These are phyloP conservation scores for Penicillium egyptiacum DNA, from an alignment of 495 filamentous ascomycete species.

Conservation along the genomic window DNA sequence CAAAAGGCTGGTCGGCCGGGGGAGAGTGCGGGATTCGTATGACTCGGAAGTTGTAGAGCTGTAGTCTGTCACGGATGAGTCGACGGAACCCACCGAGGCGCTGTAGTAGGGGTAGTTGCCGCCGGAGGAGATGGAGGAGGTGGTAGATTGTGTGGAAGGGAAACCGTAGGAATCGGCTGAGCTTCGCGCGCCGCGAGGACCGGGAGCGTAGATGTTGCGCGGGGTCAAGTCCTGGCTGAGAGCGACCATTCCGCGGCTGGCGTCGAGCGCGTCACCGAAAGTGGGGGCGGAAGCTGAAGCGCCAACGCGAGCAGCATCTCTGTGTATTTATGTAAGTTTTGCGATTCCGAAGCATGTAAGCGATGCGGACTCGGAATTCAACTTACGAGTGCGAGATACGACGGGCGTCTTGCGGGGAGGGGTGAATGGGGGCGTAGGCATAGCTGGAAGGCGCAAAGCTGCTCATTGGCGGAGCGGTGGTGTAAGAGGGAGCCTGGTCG, in stretches of 20 bases:
- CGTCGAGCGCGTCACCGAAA: slow-evolving; percentile 75
- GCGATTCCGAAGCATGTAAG: background rate
- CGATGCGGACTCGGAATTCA: slow-evolving; percentile 21
- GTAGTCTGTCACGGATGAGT: slow-evolving; percentile 94
- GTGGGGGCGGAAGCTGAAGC: slow-evolving; percentile 39
- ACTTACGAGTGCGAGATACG: slow-evolving; percentile 91
- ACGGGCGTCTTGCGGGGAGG: slow-evolving; percentile 61
- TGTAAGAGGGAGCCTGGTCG: slow-evolving; percentile 61
- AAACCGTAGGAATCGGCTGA: slow-evolving; percentile 94
- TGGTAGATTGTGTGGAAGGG: slow-evolving; percentile 85
- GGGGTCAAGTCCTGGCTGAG: slow-evolving; percentile 86
- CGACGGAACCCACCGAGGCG: slow-evolving; percentile 72
- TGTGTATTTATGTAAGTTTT: slow-evolving; percentile 19
- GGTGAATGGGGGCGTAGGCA: slow-evolving; percentile 55
- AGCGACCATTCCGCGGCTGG: slow-evolving; percentile 86
- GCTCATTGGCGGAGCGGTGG: slow-evolving; percentile 67
- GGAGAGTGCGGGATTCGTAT: slow-evolving; percentile 84
- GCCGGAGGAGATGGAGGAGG: slow-evolving; percentile 88
- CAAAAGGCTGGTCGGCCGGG: slow-evolving; percentile 71
- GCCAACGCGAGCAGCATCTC: slow-evolving; percentile 59
- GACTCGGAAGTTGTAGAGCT: slow-evolving; percentile 82
- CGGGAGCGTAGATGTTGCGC: slow-evolving; percentile 81
- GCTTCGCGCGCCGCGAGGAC: slow-evolving; percentile 61
- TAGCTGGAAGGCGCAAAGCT: slow-evolving; percentile 62
- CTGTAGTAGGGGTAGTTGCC: slow-evolving; percentile 74